These are phyloP conservation scores for Blastocladiella britannica DNA, from an alignment of 192 early-diverging fungal genomes.

Conservation along the genomic window DNA sequence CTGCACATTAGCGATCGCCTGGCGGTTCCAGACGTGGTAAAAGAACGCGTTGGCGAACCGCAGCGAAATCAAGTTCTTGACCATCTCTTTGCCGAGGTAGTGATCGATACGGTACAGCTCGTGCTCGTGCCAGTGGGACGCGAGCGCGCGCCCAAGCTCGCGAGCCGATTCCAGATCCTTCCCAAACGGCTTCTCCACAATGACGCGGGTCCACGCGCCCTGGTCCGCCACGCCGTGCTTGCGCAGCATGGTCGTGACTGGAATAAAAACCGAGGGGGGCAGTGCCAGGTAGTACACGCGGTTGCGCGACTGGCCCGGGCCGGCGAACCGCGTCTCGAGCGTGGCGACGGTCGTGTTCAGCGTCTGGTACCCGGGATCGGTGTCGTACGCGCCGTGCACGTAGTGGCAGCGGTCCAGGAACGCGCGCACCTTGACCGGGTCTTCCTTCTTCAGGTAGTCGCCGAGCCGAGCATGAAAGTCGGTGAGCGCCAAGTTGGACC, in stretches of 20 bases:
- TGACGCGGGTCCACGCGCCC: slow-evolving; percentile 53
- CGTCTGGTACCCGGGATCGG: slow-evolving; percentile 40
- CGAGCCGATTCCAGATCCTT: slow-evolving; percentile 68
- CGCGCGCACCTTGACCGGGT: slow-evolving; percentile 23
- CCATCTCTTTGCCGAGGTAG: slow-evolving; percentile 98
- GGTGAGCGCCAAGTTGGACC: slow-evolving; percentile 47
- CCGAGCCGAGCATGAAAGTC: slow-evolving; percentile 56
- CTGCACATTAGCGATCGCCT: slow-evolving; percentile 77
- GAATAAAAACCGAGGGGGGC: slow-evolving; percentile 84
- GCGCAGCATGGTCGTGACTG: slow-evolving; percentile 53
- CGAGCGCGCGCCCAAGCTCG: slow-evolving; percentile 46
- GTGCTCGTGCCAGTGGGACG: slow-evolving; percentile 60
- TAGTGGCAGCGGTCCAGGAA: slow-evolving; percentile 62
- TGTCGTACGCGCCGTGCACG: slow-evolving; percentile 64
- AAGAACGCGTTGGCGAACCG: slow-evolving; percentile 91
- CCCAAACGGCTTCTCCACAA: slow-evolving; percentile 97
- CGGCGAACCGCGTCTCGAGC: slow-evolving; percentile 21
- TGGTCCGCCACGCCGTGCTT: slow-evolving; percentile 37
- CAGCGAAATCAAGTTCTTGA: slow-evolving; percentile 85
- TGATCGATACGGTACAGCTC: slow-evolving; percentile 98
- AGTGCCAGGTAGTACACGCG: slow-evolving; percentile 89
- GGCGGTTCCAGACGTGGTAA: slow-evolving; percentile 74
- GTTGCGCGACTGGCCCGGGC: slow-evolving; percentile 23
- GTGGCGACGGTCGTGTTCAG: slow-evolving; percentile 39
- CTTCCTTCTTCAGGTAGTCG: slow-evolving; percentile 48